Conservation (phyloP, 2,329 filamentous ascomycete species). For the Phaeophleospora eucalypticola region DNA sequence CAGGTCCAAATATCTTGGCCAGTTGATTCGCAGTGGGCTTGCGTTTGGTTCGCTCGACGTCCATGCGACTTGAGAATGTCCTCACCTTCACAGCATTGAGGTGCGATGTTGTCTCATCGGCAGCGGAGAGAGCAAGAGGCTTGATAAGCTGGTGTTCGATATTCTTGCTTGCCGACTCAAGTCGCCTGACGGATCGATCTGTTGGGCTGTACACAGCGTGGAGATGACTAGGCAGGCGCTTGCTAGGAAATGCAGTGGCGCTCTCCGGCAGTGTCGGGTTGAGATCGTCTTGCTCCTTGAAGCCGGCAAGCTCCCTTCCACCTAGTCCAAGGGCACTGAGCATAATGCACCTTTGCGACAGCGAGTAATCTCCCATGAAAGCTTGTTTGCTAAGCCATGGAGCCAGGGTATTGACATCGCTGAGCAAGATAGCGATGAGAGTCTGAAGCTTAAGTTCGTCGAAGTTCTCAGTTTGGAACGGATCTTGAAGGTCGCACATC, state of each 20-base stretch:
- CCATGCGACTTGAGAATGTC: conserved; percentile 77
- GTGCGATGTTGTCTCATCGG: conserved; percentile 74
- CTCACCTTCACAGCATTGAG: conserved; percentile 76
- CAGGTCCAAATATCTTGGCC: conserved; percentile 66
- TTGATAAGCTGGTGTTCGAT: conserved; percentile 71
- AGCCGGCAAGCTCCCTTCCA: conserved; percentile 78
- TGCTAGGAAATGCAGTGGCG: conserved; percentile 65
- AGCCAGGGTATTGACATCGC: conserved; percentile 71
- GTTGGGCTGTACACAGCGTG: conserved; percentile 61
- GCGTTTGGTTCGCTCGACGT: conserved; percentile 55
- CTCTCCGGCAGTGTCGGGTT: conserved; percentile 30
- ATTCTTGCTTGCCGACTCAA: conserved; percentile 64
- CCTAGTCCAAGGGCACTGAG: conserved; percentile 78
- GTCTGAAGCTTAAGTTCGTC: conserved; percentile 70
- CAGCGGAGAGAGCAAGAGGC: conserved; percentile 76
- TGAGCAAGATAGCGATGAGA: conserved; percentile 75
- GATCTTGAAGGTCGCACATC: conserved; percentile 77
- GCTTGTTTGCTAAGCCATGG: conserved; percentile 81
- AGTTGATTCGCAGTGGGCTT: conserved; percentile 68
- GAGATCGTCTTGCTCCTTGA: conserved; percentile 53
- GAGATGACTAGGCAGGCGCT: conserved; percentile 68
- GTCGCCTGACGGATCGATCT: conserved; percentile 45
- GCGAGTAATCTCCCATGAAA: conserved; percentile 87
- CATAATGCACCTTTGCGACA: conserved; percentile 76
- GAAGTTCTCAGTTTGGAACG: conserved; percentile 76